Evolutionary conservation across 2,329 filamentous ascomycete genomes (phyloP), one percentile per base, ranked within the genome.

Genomic region (Sphaerostilbella broomeana): DNA sequence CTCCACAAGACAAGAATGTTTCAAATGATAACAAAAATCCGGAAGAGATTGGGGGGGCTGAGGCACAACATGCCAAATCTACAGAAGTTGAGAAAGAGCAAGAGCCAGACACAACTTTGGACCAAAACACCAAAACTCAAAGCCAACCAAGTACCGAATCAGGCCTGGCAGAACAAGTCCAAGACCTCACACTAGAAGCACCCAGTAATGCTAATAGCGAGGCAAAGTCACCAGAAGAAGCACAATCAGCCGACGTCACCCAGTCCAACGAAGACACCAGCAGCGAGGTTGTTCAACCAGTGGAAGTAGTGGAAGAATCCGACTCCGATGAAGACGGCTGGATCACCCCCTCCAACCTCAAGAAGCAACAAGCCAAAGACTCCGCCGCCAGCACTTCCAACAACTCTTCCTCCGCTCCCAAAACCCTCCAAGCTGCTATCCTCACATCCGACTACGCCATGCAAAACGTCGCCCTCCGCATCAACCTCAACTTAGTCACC

Each of bases 371-470:
- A 65, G 77, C 76, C 43, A 75, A 79, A 57, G 81, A 90, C 51
- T 64, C 70, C 15, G 50, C 64, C 5, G 61, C 68, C 2, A 60
- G 68, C 15, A 63, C 71, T 27, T 63, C 20, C 31, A 60, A 69
- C 34, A 60, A 69, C 43, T 59, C 72, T 2, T 70, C 77, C 38
- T n/a, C n/a, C n/a, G n/a, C n/a, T n/a, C 70, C 76, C 24, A 75
- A 76, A 46, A 78, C 77, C 10, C 82, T 95, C 51, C 82, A 94
- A 62, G 86, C 86, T 12, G 90, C 88, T n/a, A 81, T 90, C 30
- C 82, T 97, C 56, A 97, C 92, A 2, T 88, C 84, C 40, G 92
- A 98, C 68, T 97, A 86, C 64, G 90, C 92, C 40, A 94, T 98
- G 86, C 90, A 97, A 67, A 97, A 97, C 59, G 88, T 97, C 6